Conservation (phyloP, 805 yeast genomes). For the Metschnikowia proteae region DNA sequence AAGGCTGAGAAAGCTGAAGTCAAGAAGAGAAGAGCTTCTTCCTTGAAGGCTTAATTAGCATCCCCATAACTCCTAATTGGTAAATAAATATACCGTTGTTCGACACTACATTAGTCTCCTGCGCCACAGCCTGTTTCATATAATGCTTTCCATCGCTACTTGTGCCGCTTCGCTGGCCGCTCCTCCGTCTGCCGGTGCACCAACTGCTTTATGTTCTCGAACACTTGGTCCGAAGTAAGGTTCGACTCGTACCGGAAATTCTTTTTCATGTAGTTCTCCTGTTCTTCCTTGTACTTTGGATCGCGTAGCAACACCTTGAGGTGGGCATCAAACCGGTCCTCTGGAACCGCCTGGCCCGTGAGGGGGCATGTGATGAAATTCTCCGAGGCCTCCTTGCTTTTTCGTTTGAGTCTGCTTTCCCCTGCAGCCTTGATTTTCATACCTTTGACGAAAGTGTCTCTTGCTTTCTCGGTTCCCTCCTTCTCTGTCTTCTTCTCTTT, state of each 20-base stretch:
- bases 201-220: slow-evolving; percentile 54
- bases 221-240: slow-evolving; percentile 54
- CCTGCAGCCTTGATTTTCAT: slow-evolving; percentile 72
- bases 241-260: slow-evolving; percentile 47
- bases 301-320: slow-evolving; percentile 66
- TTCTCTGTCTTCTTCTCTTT: background rate
- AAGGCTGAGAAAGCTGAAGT: slow-evolving; percentile 98
- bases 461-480: slow-evolving; percentile 4
- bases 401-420: slow-evolving; percentile 49
- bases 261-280: slow-evolving; percentile 55
- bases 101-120: background rate
- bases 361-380: slow-evolving; percentile 68
- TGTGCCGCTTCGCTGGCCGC: background rate
- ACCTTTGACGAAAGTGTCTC: slow-evolving; percentile 30
- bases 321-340: slow-evolving; percentile 66
- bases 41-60: slow-evolving; percentile 74
- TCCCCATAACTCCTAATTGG: slow-evolving; percentile 18
- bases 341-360: slow-evolving; percentile 68
- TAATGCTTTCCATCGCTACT: background rate
- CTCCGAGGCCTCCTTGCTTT: slow-evolving; percentile 2
- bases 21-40: slow-evolving; percentile 99
- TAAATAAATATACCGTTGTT: slow-evolving; percentile 20
- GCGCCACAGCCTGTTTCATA: too few relatives aligned
- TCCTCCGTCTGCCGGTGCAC: slow-evolving; percentile 19
- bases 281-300: slow-evolving; percentile 72